Base-by-base conservation (phyloP, 139 green algal genomes). In the Pseudopediastrum boryanum region DNA sequence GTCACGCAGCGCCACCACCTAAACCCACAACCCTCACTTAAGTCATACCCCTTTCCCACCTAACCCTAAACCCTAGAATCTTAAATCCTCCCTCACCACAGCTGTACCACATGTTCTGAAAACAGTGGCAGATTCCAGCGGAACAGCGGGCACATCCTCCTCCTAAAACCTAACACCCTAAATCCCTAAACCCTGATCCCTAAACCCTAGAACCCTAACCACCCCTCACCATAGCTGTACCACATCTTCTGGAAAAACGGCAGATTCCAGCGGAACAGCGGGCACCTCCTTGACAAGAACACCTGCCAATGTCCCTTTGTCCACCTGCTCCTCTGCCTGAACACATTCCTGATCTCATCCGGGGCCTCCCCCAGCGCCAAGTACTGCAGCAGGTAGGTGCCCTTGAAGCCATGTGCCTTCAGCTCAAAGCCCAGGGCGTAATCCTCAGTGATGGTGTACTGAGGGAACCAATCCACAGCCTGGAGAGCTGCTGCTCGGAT, bases 271-370 rank as follows among this genome's bases (percentile, higher is more conserved):
- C 52, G n/a, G 16, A 66, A 36, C 2, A 78, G 71, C n/a, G 71
- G 71, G 29, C 56, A 71, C 33, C 58, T 25, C 23, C 56, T 52
- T 6, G 33, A 58, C 56, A 19, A 79, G 6, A 73, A 79, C 19
- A 82, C 66, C 68, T 89, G 84, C 69, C 88, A 91, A 75, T 93
- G 88, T 3, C 90, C 90, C 80, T 95, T 95, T 83, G 80, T 86
- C 91, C 91, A 95, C 54, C 91, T 86, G 2, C 87, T 93, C 50
- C 91, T 83, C 83, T 95, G 91, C 78, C 92, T 89, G 86, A 93
- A 95, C 75, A 89, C 88, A 52, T 95, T 93, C 46, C 91, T 86
- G 31, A 93, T 84, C 71, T 95, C 88, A 29, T 93, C 88, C 41
- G 91, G 91, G 4, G 91, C 90, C 87, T 94, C 89, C 41, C 89